phyloP scores from a whole-genome alignment of 1,139 yeast genomes.

The Geotrichum bryndzae region DNA sequence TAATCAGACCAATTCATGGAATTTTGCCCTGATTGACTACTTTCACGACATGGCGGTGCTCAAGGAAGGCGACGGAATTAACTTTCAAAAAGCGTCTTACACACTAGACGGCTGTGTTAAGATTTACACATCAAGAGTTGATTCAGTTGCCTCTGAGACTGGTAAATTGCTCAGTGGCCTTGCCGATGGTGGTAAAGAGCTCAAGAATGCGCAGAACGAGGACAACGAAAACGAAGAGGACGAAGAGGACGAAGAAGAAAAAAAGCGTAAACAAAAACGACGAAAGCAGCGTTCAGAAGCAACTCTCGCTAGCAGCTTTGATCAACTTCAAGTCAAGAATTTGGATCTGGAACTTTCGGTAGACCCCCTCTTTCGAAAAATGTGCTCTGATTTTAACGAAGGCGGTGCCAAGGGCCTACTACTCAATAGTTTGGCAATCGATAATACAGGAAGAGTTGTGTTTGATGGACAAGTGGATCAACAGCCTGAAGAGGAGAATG shows the following conservation, averaged over 20 bases:
- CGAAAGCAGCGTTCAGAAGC: slow-evolving; percentile 35
- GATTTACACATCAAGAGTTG: slow-evolving; percentile 80
- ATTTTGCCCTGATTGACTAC: slow-evolving; percentile 81
- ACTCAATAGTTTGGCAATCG: slow-evolving; percentile 61
- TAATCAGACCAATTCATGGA: slow-evolving; percentile 59
- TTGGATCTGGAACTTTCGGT: slow-evolving; percentile 72
- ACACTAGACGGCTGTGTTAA: slow-evolving; percentile 83
- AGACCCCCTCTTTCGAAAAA: slow-evolving; percentile 85
- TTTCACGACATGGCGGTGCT: slow-evolving; percentile 64
- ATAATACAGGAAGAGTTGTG: slow-evolving; percentile 53
- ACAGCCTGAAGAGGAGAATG: slow-evolving; percentile 23
- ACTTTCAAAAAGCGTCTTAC: slow-evolving; percentile 72
- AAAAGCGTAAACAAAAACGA: slow-evolving; percentile 21
- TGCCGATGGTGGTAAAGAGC: slow-evolving; percentile 34
- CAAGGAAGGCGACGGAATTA: slow-evolving; percentile 55
- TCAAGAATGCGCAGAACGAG: slow-evolving; percentile 12
- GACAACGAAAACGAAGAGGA: slow-evolving; percentile 27
- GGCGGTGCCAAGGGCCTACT: slow-evolving; percentile 88
- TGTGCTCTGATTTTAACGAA: slow-evolving; percentile 88
- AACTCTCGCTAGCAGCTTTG: slow-evolving; percentile 51
- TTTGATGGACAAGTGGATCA: slow-evolving; percentile 45
- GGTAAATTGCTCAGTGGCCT: slow-evolving; percentile 78
- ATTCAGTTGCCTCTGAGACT: slow-evolving; percentile 86
- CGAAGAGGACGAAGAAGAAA: slow-evolving; percentile 30
- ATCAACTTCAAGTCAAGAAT: slow-evolving; percentile 57